Base-by-base conservation (phyloP, 148 eudicot genomes). In the Rhododendron mucronatum region DNA sequence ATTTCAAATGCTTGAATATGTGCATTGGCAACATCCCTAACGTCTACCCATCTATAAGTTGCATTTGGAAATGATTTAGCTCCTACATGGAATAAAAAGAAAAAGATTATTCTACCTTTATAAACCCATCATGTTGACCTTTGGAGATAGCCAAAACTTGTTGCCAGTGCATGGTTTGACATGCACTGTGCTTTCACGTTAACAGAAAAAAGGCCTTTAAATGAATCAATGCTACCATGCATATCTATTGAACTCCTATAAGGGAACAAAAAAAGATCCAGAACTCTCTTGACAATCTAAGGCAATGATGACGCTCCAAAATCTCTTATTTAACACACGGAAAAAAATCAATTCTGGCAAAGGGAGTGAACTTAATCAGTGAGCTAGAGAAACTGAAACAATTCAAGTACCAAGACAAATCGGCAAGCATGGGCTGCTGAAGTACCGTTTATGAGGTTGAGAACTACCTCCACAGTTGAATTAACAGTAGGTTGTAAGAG, bases 401-500 rank as follows among this genome's bases (percentile, higher is more conserved):
- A 30, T 15, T 12, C 39, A 28, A 71, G 76, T 30, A 71, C 35
- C 0, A 71, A 10, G 39, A 33, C 39, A 30, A 71, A 30, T 71
- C 0, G 39, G 8, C 76, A 71, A 71, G 30, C 76, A 71, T 28
- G 9, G 67, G 57, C 30, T 80, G 83, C 83, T 48, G 83, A 51
- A 30, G 33, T 87, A 91, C 93, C 91, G 1, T 83, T 76, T 23
- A 90, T 81, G 57, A 90, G 48, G 83, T 73, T 84, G 28, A 69
- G 82, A 44, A 91, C 7, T 2, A 9, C 48, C 2, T 28, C 69
- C 13, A 77, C 51, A 53, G 86, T 87, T n/a, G 41, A 6, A 67
- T 87, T 90, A 63, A 87, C 65, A 5, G 69, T 75, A 44, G 93
- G 89, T 65, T 90, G 93, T 77, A 91, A 86, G 53, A 87, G 57